phyloP scores from a whole-genome alignment of 768 basidiomycete genomes.

The Suillus subalutaceus region DNA sequence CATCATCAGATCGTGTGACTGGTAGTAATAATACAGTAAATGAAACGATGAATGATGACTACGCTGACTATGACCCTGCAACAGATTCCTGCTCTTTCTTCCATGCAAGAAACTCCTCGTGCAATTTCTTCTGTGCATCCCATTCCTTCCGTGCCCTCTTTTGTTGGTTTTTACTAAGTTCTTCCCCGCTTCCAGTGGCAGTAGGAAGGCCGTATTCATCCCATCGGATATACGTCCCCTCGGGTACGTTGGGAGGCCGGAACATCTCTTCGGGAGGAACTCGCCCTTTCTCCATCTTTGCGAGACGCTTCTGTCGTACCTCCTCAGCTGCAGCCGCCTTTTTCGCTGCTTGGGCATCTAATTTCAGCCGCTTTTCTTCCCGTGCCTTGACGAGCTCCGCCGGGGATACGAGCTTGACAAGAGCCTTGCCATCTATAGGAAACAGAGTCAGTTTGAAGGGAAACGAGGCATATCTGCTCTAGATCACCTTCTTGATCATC shows the following conservation, averaged over 20 bases:
- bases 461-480: conserved; percentile 1
- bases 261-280: conserved; percentile 78
- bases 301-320: conserved; percentile 66
- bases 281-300: conserved; percentile 86
- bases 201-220: conserved; percentile 83
- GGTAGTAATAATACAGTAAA: conserved; percentile 44
- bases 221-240: conserved; percentile 82
- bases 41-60: conserved; percentile 8
- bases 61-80: neutral
- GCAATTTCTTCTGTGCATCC: conserved; percentile 73
- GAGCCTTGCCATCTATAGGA: conserved; percentile 82
- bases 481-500: conserved; percentile 91
- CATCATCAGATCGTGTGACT: conserved; percentile 65
- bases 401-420: conserved; percentile 89
- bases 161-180: conserved; percentile 74
- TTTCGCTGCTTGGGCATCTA: conserved; percentile 76
- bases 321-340: conserved; percentile 73
- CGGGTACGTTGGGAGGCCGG: conserved; percentile 75
- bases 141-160: conserved; percentile 83
- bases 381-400: conserved; percentile 79
- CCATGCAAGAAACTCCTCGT: conserved; percentile 74
- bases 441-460: conserved; percentile 2
- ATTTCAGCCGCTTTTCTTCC: conserved; percentile 82
- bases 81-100: conserved; percentile 28
- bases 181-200: conserved; percentile 83